phyloP scores from a whole-genome alignment of 495 filamentous ascomycete genomes.

The Aspergillus wentii region DNA sequence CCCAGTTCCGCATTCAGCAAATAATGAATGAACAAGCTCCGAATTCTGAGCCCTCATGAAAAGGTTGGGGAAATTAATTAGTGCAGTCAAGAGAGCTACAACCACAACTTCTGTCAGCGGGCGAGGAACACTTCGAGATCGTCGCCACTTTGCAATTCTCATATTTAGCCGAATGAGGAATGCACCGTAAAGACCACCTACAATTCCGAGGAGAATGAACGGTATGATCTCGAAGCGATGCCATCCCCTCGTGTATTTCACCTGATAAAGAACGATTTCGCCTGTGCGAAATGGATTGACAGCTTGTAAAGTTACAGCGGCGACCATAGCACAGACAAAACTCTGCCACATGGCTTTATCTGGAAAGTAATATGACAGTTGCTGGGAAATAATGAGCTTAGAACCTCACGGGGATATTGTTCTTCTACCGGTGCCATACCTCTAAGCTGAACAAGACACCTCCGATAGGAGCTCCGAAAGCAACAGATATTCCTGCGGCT shows the following conservation, averaged over 20 bases:
- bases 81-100: slow-evolving; percentile 71
- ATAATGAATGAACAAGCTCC: slow-evolving; percentile 86
- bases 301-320: slow-evolving; percentile 86
- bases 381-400: slow-evolving; percentile 39
- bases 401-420: slow-evolving; percentile 1
- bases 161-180: slow-evolving; percentile 95
- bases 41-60: slow-evolving; percentile 93
- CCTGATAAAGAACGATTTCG: slow-evolving; percentile 94
- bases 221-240: slow-evolving; percentile 92
- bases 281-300: slow-evolving; percentile 94
- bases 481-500: slow-evolving; percentile 92
- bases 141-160: slow-evolving; percentile 77
- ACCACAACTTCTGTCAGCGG: slow-evolving; percentile 73
- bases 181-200: slow-evolving; percentile 89
- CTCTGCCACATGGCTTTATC: slow-evolving; percentile 99
- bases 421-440: slow-evolving; percentile 37
- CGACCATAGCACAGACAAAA: slow-evolving; percentile 98
- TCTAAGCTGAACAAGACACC: slow-evolving; percentile 91
- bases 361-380: slow-evolving; percentile 96
- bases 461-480: slow-evolving; percentile 95
- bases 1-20: slow-evolving; percentile 78
- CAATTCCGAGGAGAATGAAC: slow-evolving; percentile 78
- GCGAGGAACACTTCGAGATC: slow-evolving; percentile 45
- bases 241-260: slow-evolving; percentile 89
- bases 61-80: slow-evolving; percentile 91